Evolutionary conservation across 1,284 basidiomycete genomes (phyloP), one percentile per base, ranked within the genome.

Genomic region (Coniferiporia weirii): DNA sequence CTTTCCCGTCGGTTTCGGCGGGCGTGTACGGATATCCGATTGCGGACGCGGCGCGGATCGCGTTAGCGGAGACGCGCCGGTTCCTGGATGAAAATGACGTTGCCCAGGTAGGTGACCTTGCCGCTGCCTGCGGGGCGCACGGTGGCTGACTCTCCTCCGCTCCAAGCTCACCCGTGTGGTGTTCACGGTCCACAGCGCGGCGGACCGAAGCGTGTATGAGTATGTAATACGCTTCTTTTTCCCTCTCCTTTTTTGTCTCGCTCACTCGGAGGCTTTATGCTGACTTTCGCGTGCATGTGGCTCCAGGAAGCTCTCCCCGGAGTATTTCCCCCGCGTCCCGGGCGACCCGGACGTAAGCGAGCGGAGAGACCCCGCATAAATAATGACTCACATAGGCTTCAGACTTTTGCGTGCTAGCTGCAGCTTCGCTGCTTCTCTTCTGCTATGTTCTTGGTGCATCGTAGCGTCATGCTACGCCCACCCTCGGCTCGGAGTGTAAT

Each of bases 1-100:
- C 89, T 1, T 92, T 93, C 64, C 86, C 87, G 9, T 87, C 84
- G 0, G 83, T 93, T 57, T 91, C 89, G 4, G 92, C 91, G 0
- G 91, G 91, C 0, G 74, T 91, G 27, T 93, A 91, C 63, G 81
- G 85, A 0, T 93, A 91, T 70, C 91, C 91, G 1, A 81, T 91
- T 44, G 70, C 73, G 49, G 82, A 82, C 63, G 91, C 91, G 0
- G 85, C 90, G 0, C 77, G 79, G 27, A 77, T 92, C 50, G 91
- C 91, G 0, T 70, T 93, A 54, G 73, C 79, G 32, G 76, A 79
- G 27, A 80, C 80, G 12, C 76, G 89, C 52, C 70, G 75, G 43
- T 84, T 85, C 61, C 70, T 85, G 44, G 86, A 89, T 22, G 74
- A 78, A 1, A 73, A 79, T 8, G 65, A 70, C 8, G 83, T 79